phyloP scores from a whole-genome alignment of 2,329 filamentous ascomycete genomes.

The Sordariomycetes sp. region DNA sequence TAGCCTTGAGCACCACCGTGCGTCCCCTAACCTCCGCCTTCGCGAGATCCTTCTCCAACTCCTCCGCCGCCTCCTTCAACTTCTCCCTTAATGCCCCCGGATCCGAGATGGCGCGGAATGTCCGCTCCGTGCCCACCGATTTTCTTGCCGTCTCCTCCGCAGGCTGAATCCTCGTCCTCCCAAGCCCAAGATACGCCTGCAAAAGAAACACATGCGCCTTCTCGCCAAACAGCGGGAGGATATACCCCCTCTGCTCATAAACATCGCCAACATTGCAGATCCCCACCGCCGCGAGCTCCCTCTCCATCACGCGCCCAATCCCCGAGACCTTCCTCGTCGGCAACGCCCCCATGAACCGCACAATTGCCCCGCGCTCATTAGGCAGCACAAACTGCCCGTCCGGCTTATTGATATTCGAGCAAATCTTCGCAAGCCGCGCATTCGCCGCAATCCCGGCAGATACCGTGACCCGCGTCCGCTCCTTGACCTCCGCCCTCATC shows the following conservation, averaged over 20 bases:
- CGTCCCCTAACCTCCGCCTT: constrained; percentile 74
- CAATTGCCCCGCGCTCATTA: constrained; percentile 58
- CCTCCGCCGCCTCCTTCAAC: constrained; percentile 67
- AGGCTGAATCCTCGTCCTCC: constrained; percentile 72
- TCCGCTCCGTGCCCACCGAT: constrained; percentile 86
- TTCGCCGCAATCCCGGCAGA: constrained; percentile 93
- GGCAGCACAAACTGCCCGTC: constrained; percentile 79
- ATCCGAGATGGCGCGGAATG: constrained; percentile 69
- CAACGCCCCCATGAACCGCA: constrained; percentile 74
- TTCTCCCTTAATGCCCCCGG: constrained; percentile 59
- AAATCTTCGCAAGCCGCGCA: constrained; percentile 87
- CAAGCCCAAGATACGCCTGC: constrained; percentile 72
- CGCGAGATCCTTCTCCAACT: constrained; percentile 74
- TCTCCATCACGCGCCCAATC: constrained; percentile 84
- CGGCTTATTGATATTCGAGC: constrained; percentile 90
- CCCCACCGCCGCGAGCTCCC: constrained; percentile 78
- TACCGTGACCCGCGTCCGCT: constrained; percentile 71
- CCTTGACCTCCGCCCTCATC: constrained; percentile 63
- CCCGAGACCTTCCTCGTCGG: constrained; percentile 89
- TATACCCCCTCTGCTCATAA: constrained; percentile 58
- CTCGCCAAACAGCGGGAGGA: constrained; percentile 73
- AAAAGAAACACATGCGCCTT: constrained; percentile 84
- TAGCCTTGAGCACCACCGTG: constrained; percentile 86
- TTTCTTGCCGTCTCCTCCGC: constrained; percentile 86
- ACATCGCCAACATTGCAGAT: constrained; percentile 84